Evolutionary conservation across 225 moss, liverwort and hornwort genomes (phyloP).

Genomic region (Climacium dendroides): DNA sequence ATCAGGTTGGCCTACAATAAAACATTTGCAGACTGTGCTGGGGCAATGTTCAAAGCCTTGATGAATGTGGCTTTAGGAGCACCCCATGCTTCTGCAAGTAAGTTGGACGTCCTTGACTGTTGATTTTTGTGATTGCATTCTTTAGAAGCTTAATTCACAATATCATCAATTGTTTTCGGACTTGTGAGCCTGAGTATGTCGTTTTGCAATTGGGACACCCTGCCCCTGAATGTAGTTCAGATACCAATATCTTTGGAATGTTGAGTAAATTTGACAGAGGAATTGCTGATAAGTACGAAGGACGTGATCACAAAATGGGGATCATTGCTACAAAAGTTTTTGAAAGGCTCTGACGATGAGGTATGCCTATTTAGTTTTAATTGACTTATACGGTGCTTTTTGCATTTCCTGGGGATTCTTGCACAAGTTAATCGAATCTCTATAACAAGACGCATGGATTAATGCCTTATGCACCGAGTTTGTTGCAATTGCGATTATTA

Average conservation of each 20-base stretch:
- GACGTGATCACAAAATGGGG: constrained; percentile 58
- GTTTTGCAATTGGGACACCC: not conserved
- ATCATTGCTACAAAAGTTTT: constrained; percentile 57
- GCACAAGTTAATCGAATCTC: not conserved
- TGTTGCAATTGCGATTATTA: not conserved
- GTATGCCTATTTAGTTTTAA: constrained; percentile 12
- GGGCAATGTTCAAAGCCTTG: constrained; percentile 82
- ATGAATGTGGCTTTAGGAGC: constrained; percentile 57
- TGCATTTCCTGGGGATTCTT: not conserved
- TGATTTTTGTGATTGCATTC: not conserved
- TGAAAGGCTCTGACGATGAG: constrained; percentile 90
- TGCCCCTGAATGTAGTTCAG: not conserved
- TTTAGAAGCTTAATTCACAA: not conserved
- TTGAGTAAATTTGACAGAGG: constrained; percentile 24
- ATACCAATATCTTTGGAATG: not conserved
- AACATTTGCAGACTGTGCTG: constrained; percentile 90
- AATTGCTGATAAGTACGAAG: constrained; percentile 46
- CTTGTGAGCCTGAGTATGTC: not conserved
- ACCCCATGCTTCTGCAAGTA: constrained; percentile 62
- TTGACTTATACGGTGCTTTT: not conserved
- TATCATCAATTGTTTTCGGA: not conserved
- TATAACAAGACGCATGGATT: not conserved
- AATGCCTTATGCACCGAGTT: not conserved
- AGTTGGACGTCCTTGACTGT: not conserved
- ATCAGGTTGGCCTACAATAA: constrained; percentile 70